Base-by-base conservation (phyloP, 1,284 basidiomycete species). In the Mrakiaceae sp. region DNA sequence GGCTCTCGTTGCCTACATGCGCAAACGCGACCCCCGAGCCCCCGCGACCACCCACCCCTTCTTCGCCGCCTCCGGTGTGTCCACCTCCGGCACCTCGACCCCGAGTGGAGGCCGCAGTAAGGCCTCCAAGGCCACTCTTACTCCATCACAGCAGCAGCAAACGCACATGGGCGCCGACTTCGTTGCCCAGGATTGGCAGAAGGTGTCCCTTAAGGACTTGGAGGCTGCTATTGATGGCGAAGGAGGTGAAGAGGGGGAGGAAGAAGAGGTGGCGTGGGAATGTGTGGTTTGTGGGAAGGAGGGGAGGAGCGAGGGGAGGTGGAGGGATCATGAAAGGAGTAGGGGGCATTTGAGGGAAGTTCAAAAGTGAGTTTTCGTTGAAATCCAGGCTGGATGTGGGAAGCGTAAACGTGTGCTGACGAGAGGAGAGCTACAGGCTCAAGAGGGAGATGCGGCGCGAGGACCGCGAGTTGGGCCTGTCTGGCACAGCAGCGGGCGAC, bases 281-380 rank as follows among this genome's bases (percentile, higher is more conserved):
- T 99, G 96, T 72, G 87, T 98, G n/a, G 95, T 88, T 3, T 99
- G 96, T 73, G 81, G 84, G 63, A 98, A 97, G 78, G 81, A 81
- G 1, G 98, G 98, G 76, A 81, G 87, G 71, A 93, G 87, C 70
- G 92, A 97, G 72, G 90, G 91, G 0, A 89, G 92, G 14, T 98
- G 94, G 91, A 82, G 86, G 70, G 98, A 94, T 74, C 96, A 98
- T 70, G 96, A 98, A 75, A 81, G 92, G 70, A 97, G 93, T 76
- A 90, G 89, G 76, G 98, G 95, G 75, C 96, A 99, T 74, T 77
- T 90, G 74, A 91, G 88, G 75, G 88, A 90, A 67, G 84, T 95
- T 7, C 27, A 27, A 27, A 27, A 27, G 27, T 27, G 8, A 5
- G n/a, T 47, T 43, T 61, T 49, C 54, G 58, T 50, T 63, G 58